These are phyloP conservation scores for Penicillium sp. DNA, from an alignment of 2,329 filamentous ascomycete species.

Conservation along the genomic window DNA sequence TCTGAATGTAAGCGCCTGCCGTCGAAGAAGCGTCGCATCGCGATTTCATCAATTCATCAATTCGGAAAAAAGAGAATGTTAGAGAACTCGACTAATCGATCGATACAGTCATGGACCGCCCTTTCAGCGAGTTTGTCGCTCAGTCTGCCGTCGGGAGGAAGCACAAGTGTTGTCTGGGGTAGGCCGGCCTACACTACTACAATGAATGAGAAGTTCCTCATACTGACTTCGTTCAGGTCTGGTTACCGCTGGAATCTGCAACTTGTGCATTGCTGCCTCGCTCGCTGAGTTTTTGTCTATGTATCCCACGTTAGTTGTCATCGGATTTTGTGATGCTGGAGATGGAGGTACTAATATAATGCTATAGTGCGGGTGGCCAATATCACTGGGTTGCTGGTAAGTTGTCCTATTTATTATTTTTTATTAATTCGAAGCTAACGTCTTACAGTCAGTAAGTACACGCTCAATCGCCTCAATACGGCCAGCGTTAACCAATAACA, in stretches of 20 bases:
- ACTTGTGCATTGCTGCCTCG: conserved; percentile 64
- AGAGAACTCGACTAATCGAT: background rate
- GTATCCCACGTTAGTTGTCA: conserved; percentile 48
- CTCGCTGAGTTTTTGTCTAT: conserved; percentile 68
- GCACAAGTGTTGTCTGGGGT: conserved; percentile 72
- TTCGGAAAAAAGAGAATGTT: background rate
- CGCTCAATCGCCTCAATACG: no score
- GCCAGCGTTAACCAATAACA: conserved; percentile 7
- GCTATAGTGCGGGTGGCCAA: conserved; percentile 52
- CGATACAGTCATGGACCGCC: conserved; percentile 55
- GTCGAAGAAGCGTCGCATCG: background rate
- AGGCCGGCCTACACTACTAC: conserved; percentile 8
- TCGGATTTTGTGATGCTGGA: background rate
- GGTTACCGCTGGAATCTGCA: conserved; percentile 61
- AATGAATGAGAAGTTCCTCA: background rate
- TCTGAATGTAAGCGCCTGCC: conserved; percentile 44
- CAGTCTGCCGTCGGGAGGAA: conserved; percentile 66
- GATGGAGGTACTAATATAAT: background rate
- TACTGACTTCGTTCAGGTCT: conserved; percentile 33
- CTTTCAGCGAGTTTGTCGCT: conserved; percentile 56
- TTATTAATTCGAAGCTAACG: conserved; percentile 1
- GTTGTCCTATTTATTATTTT: conserved; percentile 13
- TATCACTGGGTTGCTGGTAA: conserved; percentile 67
- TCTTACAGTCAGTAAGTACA: conserved; percentile 37
- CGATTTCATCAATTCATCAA: no score